phyloP scores from a whole-genome alignment of 148 eudicot genomes.

The Suaeda aralocaspica region DNA sequence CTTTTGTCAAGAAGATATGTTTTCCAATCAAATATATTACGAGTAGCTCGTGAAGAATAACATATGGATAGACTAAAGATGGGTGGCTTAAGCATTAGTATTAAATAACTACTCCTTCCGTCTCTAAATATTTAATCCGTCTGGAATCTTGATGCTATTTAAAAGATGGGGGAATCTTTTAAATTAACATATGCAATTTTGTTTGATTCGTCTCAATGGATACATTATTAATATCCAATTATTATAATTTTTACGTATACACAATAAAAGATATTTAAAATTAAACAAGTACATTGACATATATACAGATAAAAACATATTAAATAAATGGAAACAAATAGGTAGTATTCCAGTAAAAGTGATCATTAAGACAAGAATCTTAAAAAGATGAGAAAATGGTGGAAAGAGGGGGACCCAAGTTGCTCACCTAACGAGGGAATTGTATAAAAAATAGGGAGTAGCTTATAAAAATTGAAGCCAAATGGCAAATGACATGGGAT shows the following conservation, averaged over 20 bases:
- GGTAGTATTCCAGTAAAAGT: not conserved
- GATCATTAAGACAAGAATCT: slow-evolving; percentile 14
- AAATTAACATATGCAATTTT: too few relatives aligned
- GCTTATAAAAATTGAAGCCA: not conserved
- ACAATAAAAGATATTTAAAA: too few relatives aligned
- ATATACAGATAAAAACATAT: too few relatives aligned
- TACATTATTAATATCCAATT: too few relatives aligned
- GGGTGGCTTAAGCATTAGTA: not conserved
- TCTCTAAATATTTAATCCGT: too few relatives aligned
- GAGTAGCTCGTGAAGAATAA: not conserved
- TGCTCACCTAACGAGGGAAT: slow-evolving; percentile 27
- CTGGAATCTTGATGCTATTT: too few relatives aligned
- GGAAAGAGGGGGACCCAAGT: slow-evolving; percentile 12
- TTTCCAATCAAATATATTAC: not conserved
- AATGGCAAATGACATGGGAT: not conserved
- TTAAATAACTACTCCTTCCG: too few relatives aligned
- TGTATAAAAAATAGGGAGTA: not conserved
- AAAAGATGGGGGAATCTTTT: too few relatives aligned
- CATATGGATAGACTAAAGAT: not conserved
- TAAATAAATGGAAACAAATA: too few relatives aligned
- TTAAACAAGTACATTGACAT: too few relatives aligned
- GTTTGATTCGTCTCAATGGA: too few relatives aligned
- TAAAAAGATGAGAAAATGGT: slow-evolving; percentile 20
- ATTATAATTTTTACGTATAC: too few relatives aligned
- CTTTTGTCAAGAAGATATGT: not conserved